A percentile compares a stretch with the other conserved stretches of the same genome.
phyloP scores from a whole-genome alignment of 257 asterid genomes.

The Solanum ossicruentum region DNA sequence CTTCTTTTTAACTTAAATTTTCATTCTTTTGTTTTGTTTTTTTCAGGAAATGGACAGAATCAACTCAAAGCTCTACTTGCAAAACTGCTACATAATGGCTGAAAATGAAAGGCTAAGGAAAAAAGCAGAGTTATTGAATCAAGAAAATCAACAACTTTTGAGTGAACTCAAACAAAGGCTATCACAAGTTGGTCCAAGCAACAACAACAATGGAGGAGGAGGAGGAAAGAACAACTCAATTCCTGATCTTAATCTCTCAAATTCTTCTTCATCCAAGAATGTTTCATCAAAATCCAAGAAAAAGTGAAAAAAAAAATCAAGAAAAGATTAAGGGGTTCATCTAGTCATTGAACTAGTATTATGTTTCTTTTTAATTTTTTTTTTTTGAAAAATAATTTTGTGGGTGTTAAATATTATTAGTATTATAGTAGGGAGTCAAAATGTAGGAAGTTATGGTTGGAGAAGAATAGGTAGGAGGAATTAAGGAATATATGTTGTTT shows the following conservation, averaged over 20 bases:
- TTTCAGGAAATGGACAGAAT: conserved; percentile 43
- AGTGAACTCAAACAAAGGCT: conserved; percentile 50
- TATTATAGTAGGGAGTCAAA: neutral
- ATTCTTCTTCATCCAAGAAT: conserved; percentile 18
- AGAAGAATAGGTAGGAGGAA: neutral
- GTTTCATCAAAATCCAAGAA: conserved; percentile 35
- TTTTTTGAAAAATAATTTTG: neutral
- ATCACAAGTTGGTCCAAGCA: conserved; percentile 20
- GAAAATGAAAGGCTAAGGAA: conserved; percentile 75
- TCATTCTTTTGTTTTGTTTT: neutral
- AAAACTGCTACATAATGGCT: conserved; percentile 63
- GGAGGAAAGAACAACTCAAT: conserved; percentile 1
- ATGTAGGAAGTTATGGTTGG: neutral
- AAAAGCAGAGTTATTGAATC: conserved; percentile 61
- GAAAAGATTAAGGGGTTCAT: neutral
- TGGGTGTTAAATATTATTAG: neutral
- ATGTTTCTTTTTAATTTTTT: neutral
- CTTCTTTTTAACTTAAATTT: neutral
- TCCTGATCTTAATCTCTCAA: conserved; percentile 23
- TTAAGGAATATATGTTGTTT: neutral
- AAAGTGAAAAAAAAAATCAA: conserved; percentile 12
- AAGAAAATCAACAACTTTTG: conserved; percentile 65
- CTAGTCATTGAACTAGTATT: neutral
- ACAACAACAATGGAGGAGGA: neutral
- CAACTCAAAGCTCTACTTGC: conserved; percentile 60